Evolutionary conservation across 1,139 yeast species (phyloP).

Genomic region (Kurtzmaniella quercitrusa): DNA sequence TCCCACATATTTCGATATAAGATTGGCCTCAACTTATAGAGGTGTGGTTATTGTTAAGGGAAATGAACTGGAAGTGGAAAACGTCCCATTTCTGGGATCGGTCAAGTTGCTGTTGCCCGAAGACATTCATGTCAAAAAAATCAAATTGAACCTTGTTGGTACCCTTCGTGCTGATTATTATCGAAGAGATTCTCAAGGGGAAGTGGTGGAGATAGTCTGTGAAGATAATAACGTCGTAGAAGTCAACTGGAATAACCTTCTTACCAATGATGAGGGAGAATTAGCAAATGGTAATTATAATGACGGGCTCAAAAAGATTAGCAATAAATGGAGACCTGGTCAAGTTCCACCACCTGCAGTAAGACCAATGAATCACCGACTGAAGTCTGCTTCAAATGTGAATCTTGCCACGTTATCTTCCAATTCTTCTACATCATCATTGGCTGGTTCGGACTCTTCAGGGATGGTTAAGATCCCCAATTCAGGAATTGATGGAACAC

Average conservation of each 20-base stretch:
- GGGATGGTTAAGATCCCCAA: conserved; percentile 24
- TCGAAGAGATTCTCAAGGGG: conserved; percentile 34
- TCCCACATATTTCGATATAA: conserved; percentile 32
- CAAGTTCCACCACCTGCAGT: background rate
- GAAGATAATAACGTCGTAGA: conserved; percentile 50
- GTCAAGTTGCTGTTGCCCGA: conserved; percentile 54
- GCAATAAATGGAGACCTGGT: conserved; percentile 4
- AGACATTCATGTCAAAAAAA: conserved; percentile 44
- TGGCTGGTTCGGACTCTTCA: background rate
- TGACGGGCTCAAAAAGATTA: conserved; percentile 18
- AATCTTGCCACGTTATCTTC: background rate
- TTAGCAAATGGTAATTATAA: conserved; percentile 42
- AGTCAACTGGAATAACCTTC: conserved; percentile 58
- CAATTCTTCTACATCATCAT: conserved; percentile 6
- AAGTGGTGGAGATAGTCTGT: conserved; percentile 41
- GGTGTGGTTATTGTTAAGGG: conserved; percentile 55
- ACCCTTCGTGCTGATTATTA: conserved; percentile 52
- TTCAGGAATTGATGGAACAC: conserved; percentile 45
- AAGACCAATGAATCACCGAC: conserved; percentile 17
- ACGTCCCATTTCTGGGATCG: conserved; percentile 51
- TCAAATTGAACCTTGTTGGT: conserved; percentile 48
- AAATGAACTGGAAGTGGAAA: conserved; percentile 54
- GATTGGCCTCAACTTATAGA: conserved; percentile 47
- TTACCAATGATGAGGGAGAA: conserved; percentile 44
- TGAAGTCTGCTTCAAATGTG: conserved; percentile 18